Evolutionary conservation across 2,329 filamentous ascomycete genomes (phyloP), one percentile per base, ranked within the genome.

Genomic region (Monosporascus sp.): DNA sequence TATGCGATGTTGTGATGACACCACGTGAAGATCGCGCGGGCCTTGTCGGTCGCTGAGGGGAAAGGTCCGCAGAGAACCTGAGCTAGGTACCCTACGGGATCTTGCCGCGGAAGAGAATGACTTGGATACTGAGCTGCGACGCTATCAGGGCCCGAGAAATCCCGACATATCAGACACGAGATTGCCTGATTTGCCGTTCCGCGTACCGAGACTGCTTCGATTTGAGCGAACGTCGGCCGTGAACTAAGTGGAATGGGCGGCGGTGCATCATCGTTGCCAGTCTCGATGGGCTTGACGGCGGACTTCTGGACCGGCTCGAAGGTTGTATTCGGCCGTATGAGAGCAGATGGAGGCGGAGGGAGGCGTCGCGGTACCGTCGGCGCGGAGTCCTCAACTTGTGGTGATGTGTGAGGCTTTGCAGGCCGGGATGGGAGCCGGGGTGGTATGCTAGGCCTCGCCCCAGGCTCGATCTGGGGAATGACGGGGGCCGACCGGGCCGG

Each of bases 1-100:
- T 97, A 99, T 47, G 79, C 80, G 54, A 99, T 86, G 63, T 97
- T 97, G 71, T 97, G 86, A 71, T 97, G 93, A 41, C 92, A 84
- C 94, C 94, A 99, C 1, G 89, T 90, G 68, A 97, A 97, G 55
- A 99, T 90, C 2, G 85, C 91, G 27, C 94, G 82, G 2, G 94
- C 93, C 73, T 97, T 97, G 70, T 97, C 93, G 0, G 93, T 96
- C 1, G 77, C 74, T 1, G 90, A 96, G 1, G 84, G 73, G 66
- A 97, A 97, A 0, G 88, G 87, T 4, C 80, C 77, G 53, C 91
- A 96, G 20, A 97, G 81, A 50, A 88, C 83, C 50, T 83, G 80
- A 0, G 92, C 91, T 24, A 99, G 79, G 74, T 89, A 89, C 20
- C 80, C 83, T 3, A 94, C 76, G 0, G 87, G 85, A 45, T 84